These are phyloP conservation scores for Penicillium rolfsii DNA, from an alignment of 2,329 filamentous ascomycete genomes.

Conservation along the genomic window DNA sequence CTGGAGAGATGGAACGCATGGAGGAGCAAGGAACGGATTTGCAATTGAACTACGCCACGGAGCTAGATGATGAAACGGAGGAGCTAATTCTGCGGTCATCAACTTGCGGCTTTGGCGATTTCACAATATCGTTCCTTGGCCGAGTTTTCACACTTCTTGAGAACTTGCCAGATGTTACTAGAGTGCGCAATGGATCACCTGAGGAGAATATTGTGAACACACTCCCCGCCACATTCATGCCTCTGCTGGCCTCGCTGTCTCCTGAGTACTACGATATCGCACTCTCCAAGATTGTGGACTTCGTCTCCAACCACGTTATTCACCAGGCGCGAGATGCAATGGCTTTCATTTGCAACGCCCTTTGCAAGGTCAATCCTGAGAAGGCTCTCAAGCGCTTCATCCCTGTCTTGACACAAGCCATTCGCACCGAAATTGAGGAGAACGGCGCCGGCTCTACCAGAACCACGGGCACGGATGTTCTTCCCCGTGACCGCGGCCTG, in stretches of 20 bases:
- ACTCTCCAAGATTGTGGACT: conserved; percentile 87
- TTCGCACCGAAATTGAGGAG: conserved; percentile 94
- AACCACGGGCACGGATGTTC: conserved; percentile 88
- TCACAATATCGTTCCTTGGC: conserved; percentile 84
- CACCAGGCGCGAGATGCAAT: conserved; percentile 97
- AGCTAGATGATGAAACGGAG: conserved; percentile 84
- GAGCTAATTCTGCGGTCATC: conserved; percentile 87
- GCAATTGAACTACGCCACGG: conserved; percentile 79
- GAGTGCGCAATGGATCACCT: conserved; percentile 85
- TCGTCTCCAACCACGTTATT: conserved; percentile 91
- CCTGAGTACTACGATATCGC: conserved; percentile 92
- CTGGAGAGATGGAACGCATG: conserved; percentile 90
- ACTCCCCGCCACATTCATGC: conserved; percentile 85
- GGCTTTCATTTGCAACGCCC: conserved; percentile 95
- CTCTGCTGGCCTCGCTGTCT: conserved; percentile 85
- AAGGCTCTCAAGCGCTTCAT: conserved; percentile 90
- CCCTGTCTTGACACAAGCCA: conserved; percentile 86
- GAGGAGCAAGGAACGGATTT: conserved; percentile 84
- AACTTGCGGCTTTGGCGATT: conserved; percentile 91
- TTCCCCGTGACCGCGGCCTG: conserved; percentile 86
- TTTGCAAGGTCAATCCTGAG: conserved; percentile 93
- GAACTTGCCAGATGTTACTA: conserved; percentile 87
- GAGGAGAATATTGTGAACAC: conserved; percentile 98
- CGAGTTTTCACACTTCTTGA: conserved; percentile 95
- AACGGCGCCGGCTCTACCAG: conserved; percentile 94